These are phyloP conservation scores for Sporothrix pseudoabietina DNA, from an alignment of 2,329 filamentous ascomycete species.

Conservation along the genomic window DNA sequence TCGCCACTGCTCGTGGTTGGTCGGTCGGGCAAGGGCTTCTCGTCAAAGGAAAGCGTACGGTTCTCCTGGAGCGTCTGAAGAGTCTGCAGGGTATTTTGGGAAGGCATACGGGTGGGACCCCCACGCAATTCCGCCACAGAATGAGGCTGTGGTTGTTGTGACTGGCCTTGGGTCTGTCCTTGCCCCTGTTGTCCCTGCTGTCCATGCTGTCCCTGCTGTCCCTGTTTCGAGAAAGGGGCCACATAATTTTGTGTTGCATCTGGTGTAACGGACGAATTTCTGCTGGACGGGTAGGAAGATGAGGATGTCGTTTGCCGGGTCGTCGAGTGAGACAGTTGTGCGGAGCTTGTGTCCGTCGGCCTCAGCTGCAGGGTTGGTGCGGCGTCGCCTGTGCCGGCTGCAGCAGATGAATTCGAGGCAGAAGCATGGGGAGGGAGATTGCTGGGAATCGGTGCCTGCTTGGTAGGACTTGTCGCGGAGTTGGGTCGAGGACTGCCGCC, in stretches of 20 bases:
- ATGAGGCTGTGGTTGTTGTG: neutral
- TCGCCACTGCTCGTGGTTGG: conserved; percentile 26
- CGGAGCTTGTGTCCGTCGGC: neutral
- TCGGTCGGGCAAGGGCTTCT: conserved; percentile 36
- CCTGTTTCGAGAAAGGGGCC: conserved; percentile 13
- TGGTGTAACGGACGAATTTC: conserved; percentile 25
- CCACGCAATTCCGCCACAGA: conserved; percentile 19
- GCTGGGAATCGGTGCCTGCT: conserved; percentile 5
- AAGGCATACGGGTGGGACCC: conserved; percentile 17
- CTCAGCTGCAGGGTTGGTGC: neutral
- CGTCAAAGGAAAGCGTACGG: conserved; percentile 33
- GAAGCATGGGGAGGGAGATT: neutral
- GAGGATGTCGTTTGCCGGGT: conserved; percentile 18
- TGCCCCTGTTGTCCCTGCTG: neutral
- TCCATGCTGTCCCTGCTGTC: no score
- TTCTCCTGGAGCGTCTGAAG: conserved; percentile 32
- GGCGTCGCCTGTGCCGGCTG: neutral
- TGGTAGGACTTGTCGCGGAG: conserved; percentile 1
- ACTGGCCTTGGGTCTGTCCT: neutral
- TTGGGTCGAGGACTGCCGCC: neutral
- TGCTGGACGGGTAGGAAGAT: conserved; percentile 13
- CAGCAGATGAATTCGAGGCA: neutral
- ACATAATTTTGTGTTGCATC: conserved; percentile 25
- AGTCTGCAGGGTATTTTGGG: conserved; percentile 25
- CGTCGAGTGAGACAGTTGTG: conserved; percentile 26